Conservation (phyloP, 2,329 filamentous ascomycete species). For the Neocatenulostroma microsporum region DNA sequence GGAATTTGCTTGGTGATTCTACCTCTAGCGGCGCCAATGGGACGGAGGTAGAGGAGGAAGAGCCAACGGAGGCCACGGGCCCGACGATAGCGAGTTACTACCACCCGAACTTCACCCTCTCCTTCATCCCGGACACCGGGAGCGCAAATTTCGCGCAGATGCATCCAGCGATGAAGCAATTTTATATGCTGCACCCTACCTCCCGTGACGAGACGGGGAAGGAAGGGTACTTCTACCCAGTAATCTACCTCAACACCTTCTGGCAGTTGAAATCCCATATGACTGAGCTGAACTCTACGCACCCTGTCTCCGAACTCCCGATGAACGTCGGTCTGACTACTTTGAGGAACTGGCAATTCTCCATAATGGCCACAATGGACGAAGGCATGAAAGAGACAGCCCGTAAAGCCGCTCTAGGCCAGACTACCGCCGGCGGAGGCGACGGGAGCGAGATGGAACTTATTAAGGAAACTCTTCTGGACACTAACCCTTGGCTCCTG, state of each 20-base stretch:
- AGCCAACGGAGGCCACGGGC: constrained; percentile 41
- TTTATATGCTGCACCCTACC: constrained; percentile 68
- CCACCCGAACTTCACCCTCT: constrained; percentile 87
- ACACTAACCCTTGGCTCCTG: constrained; percentile 88
- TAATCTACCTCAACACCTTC: constrained; percentile 90
- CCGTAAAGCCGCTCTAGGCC: constrained; percentile 66
- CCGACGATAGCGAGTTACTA: constrained; percentile 80
- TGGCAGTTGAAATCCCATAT: constrained; percentile 93
- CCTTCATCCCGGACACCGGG: constrained; percentile 74
- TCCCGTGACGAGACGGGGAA: constrained; percentile 76
- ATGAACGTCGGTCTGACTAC: constrained; percentile 79
- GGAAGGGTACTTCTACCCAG: constrained; percentile 88
- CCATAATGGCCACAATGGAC: constrained; percentile 74
- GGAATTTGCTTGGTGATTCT: constrained; percentile 72
- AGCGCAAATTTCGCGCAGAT: constrained; percentile 58
- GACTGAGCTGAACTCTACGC: constrained; percentile 83
- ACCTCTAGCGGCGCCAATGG: constrained; percentile 37
- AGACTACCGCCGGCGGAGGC: constrained; percentile 59
- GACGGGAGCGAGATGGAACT: constrained; percentile 94
- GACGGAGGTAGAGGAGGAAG: constrained; percentile 40
- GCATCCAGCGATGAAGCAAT: constrained; percentile 68
- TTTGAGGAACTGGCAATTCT: constrained; percentile 81
- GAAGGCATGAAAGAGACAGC: constrained; percentile 78
- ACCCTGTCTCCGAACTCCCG: constrained; percentile 76
- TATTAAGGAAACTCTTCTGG: constrained; percentile 89